Evolutionary conservation across 331 rosid genomes (phyloP), one percentile per base, ranked within the genome.

Genomic region (Spiraea crenata): DNA sequence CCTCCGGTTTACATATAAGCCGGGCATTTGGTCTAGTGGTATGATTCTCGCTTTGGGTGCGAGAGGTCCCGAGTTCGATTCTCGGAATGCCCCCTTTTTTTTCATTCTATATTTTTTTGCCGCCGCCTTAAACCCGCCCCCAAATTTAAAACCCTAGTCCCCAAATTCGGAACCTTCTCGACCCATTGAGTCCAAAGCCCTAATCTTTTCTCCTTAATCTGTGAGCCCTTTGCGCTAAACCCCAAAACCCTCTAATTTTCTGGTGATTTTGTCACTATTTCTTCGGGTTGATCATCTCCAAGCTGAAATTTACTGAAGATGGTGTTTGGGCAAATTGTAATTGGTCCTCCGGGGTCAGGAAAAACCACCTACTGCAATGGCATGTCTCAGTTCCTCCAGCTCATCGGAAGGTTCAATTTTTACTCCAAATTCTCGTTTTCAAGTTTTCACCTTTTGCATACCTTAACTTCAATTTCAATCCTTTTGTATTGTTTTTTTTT

Each of bases 361-460:
- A 92, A 92, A 82, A 88, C 98, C 51, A 93, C 98, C 20, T 93
- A 90, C 81, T 93, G 98, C 80, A 93, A 93, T 65, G 98, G 98
- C 76, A 87, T 93, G 98, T 90, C 98, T 67, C 98, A 93, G 76
- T 93, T 88, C 76, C 93, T 93, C 61, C 52, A 65, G 54, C 93
- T 93, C 51, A 93, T 93, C 47, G 98, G 98, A 82, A 90, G 98
- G 98, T 90, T 25, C 16, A 48, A 0, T 5, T 66, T 7, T 19
- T 9, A 10, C 11, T 17, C 1, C 46, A 52, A 38, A 49, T 56
- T 41, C 59, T 61, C 34, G 11, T 38, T 16, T 15, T 71, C 42
- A 38, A 39, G 47, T 60, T 38, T 60, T 38, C 12, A 25, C 31
- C 31, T 25, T 25, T 25, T 25, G 31, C 31, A 25, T 25, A 25